Conservation (phyloP, 1,139 yeast species). For the Zygosaccharomyces pseudobailii region DNA sequence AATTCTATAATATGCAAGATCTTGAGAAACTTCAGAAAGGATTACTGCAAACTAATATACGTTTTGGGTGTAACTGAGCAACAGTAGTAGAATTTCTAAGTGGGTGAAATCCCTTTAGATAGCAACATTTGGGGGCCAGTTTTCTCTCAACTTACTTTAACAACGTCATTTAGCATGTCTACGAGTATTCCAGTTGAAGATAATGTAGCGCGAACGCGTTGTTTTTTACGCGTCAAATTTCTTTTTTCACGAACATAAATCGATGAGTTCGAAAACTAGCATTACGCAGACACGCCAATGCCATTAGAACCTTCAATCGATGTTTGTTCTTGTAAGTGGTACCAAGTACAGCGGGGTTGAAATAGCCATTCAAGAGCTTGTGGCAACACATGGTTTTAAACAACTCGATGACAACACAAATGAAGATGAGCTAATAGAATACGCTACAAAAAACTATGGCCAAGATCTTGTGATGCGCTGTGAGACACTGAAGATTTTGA, state of each 20-base stretch:
- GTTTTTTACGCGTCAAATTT: neutral
- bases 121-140: too few relatives aligned
- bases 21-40: too few relatives aligned
- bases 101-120: too few relatives aligned
- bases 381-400: constrained; percentile 20
- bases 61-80: too few relatives aligned
- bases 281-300: neutral
- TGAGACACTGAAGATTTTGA: constrained; percentile 41
- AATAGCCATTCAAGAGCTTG: constrained; percentile 17
- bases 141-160: too few relatives aligned
- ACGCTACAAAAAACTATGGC: constrained; percentile 68
- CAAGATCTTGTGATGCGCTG: constrained; percentile 57
- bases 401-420: constrained; percentile 33
- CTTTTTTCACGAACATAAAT: neutral
- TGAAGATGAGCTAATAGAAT: constrained; percentile 49
- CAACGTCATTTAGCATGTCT: too few relatives aligned
- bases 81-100: too few relatives aligned
- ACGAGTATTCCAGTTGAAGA: too few relatives aligned
- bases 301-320: neutral
- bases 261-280: neutral
- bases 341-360: constrained; percentile 26
- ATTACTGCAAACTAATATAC: too few relatives aligned
- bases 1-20: too few relatives aligned
- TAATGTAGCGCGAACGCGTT: neutral
- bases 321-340: constrained; percentile 30